These are phyloP conservation scores for Suillus fuscotomentosus DNA, from an alignment of 768 basidiomycete species.

Conservation along the genomic window DNA sequence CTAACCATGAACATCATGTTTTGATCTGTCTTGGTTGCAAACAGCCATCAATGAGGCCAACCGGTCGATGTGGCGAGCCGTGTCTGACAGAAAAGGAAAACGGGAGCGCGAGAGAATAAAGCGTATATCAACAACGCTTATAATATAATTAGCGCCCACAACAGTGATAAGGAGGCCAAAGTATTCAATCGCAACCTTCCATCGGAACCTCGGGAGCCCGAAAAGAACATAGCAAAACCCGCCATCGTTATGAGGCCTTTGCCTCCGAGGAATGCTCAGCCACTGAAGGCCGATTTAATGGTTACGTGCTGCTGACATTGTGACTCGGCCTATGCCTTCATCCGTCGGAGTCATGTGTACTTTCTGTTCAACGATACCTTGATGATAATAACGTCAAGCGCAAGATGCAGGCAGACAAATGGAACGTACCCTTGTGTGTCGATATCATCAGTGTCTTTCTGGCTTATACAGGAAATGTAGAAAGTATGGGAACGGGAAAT, in stretches of 20 bases:
- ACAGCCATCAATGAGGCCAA: not conserved
- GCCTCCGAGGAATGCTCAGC: not conserved
- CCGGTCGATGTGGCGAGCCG: not conserved
- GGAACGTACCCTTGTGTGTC: not conserved
- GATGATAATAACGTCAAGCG: not conserved
- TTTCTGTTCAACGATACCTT: not conserved
- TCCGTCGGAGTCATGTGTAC: not conserved
- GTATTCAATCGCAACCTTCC: not conserved
- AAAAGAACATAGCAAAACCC: not conserved
- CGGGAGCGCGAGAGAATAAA: not conserved
- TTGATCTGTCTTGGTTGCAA: not conserved
- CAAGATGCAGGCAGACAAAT: not conserved
- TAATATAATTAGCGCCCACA: not conserved
- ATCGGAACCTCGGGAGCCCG: not conserved
- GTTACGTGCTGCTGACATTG: too few species aligned
- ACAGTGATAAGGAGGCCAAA: not conserved
- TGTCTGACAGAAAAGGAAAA: not conserved
- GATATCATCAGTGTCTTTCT: not conserved
- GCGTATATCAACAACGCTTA: not conserved
- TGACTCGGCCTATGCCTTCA: not conserved
- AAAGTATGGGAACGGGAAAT: too few species aligned
- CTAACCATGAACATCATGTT: not conserved
- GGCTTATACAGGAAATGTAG: too few species aligned
- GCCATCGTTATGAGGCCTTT: not conserved
- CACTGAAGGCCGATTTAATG: not conserved